Conservation (phyloP, 2,329 filamentous ascomycete species). For the Cordyceps militaris region DNA sequence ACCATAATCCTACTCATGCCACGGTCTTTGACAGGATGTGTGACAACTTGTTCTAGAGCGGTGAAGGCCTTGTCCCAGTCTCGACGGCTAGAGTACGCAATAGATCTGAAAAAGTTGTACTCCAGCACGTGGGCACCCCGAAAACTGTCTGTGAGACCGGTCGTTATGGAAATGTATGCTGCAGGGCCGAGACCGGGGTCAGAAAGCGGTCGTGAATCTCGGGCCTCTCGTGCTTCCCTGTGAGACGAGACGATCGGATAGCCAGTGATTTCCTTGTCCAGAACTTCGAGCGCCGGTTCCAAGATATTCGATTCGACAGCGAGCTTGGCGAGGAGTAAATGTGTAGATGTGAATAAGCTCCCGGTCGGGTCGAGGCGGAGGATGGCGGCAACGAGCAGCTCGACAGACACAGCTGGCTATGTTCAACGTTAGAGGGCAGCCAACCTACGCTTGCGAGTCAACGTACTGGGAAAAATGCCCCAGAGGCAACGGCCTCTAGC, state of each 20-base stretch:
- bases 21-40: conserved; percentile 56
- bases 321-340: conserved; percentile 50
- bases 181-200: conserved; percentile 38
- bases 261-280: conserved; percentile 60
- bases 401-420: conserved; percentile 41
- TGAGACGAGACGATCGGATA: conserved; percentile 43
- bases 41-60: conserved; percentile 58
- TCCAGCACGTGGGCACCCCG: conserved; percentile 50
- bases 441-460: conserved; percentile 26
- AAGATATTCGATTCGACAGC: conserved; percentile 51
- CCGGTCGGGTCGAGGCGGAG: conserved; percentile 59
- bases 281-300: conserved; percentile 49
- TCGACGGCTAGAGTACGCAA: conserved; percentile 54
- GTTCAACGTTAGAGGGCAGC: conserved; percentile 9
- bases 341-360: conserved; percentile 58
- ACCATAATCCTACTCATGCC: conserved; percentile 71
- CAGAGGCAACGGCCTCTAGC: conserved; percentile 33
- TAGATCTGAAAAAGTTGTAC: conserved; percentile 59
- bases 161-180: conserved; percentile 52
- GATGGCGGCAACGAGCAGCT: conserved; percentile 46
- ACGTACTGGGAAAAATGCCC: conserved; percentile 37
- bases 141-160: conserved; percentile 50
- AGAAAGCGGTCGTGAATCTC: conserved; percentile 35
- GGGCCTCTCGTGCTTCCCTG: conserved; percentile 17
- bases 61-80: conserved; percentile 56